A percentile compares a stretch with the other conserved stretches of the same genome.
Evolutionary conservation across 2,329 filamentous ascomycete species (phyloP).

Genomic region (Ilyonectria robusta): DNA sequence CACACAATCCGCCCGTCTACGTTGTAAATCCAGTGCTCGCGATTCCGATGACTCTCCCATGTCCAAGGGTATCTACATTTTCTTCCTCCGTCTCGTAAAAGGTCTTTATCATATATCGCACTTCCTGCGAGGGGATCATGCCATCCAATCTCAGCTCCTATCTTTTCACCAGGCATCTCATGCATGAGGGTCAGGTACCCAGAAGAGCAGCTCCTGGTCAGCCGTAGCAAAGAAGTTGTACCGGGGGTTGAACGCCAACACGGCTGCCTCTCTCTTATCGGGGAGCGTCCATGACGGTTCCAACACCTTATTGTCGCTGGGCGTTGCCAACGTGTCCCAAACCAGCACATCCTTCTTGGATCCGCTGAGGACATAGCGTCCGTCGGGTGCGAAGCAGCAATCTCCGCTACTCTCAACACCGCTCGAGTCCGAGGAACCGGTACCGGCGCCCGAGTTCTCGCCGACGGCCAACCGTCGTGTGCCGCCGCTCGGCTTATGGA

Average conservation of each 20-base stretch:
- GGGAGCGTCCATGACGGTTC: constrained; percentile 76
- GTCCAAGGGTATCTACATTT: constrained; percentile 27
- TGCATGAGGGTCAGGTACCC: constrained; percentile 78
- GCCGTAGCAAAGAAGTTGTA: constrained; percentile 94
- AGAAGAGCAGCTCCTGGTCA: constrained; percentile 86
- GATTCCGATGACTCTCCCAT: constrained; percentile 9
- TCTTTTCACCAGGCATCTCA: constrained; percentile 45
- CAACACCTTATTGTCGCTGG: constrained; percentile 70
- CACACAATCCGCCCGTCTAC: not conserved
- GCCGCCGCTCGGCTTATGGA: constrained; percentile 71
- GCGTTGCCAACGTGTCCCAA: constrained; percentile 82
- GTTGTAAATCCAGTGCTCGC: not conserved
- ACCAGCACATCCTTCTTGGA: constrained; percentile 80
- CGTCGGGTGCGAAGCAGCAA: constrained; percentile 90
- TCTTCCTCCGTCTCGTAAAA: constrained; percentile 9
- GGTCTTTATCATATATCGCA: constrained; percentile 6
- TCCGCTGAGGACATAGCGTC: constrained; percentile 90
- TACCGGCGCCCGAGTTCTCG: constrained; percentile 59
- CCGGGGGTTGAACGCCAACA: constrained; percentile 90
- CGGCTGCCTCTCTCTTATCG: constrained; percentile 77
- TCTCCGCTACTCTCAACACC: constrained; percentile 77
- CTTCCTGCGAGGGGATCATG: no score
- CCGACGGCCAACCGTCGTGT: constrained; percentile 68
- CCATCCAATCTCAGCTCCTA: not conserved
- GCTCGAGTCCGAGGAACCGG: constrained; percentile 52